phyloP scores from a whole-genome alignment of 2,329 filamentous ascomycete genomes.

The Trichoderma arundinaceum region DNA sequence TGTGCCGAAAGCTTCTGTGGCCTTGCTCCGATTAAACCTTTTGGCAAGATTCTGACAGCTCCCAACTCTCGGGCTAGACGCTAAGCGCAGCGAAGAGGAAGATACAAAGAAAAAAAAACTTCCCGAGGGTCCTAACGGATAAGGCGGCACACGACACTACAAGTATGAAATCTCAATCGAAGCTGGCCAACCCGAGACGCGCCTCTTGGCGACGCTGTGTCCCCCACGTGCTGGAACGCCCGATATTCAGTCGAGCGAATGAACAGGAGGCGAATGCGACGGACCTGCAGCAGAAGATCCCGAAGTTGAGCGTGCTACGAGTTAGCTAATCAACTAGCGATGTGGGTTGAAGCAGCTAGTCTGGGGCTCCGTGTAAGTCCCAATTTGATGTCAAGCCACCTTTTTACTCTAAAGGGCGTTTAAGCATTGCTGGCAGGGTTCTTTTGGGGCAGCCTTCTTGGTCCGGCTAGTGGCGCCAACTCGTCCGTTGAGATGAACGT shows the following conservation, averaged over 20 bases:
- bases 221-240: slow-evolving; percentile 6
- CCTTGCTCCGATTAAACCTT: neutral
- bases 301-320: neutral
- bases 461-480: too few species aligned
- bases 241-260: neutral
- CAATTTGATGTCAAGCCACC: neutral
- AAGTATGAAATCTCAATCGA: neutral
- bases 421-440: neutral
- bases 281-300: slow-evolving; percentile 15
- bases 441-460: neutral
- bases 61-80: neutral
- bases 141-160: slow-evolving; percentile 6
- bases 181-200: neutral
- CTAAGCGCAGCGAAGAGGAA: neutral
- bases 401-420: neutral
- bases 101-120: neutral
- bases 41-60: neutral
- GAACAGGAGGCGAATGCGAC: neutral
- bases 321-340: neutral
- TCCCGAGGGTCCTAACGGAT: neutral
- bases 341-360: neutral
- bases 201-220: slow-evolving; percentile 14
- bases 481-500: neutral
- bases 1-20: neutral
- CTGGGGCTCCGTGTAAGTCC: too few species aligned